phyloP scores from a whole-genome alignment of 1,139 yeast genomes.

The Tardiomyces blankii region DNA sequence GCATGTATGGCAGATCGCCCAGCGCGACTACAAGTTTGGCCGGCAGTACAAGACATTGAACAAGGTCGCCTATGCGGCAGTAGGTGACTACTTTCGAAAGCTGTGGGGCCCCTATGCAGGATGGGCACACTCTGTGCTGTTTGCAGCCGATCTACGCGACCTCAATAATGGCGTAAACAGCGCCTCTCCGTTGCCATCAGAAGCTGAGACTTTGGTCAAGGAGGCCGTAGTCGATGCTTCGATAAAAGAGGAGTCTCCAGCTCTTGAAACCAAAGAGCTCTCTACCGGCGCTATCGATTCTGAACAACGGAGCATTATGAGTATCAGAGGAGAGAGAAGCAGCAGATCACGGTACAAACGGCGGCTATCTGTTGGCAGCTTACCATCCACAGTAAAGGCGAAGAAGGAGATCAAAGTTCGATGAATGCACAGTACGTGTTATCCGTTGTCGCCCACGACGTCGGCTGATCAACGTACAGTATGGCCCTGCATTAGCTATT shows the following conservation, averaged over 20 bases:
- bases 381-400: not conserved
- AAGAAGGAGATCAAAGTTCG: not conserved
- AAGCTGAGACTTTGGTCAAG: not conserved
- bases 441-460: too few species aligned
- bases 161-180: slow-evolving; percentile 39
- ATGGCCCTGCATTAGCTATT: too few species aligned
- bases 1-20: slow-evolving; percentile 89
- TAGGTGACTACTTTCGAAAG: slow-evolving; percentile 48
- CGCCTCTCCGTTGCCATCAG: not conserved
- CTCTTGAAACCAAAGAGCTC: too few species aligned
- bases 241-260: too few species aligned
- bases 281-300: too few species aligned
- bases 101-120: slow-evolving; percentile 92
- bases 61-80: slow-evolving; percentile 48
- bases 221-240: not conserved
- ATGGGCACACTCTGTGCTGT: slow-evolving; percentile 93
- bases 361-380: not conserved
- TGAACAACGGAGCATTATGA: too few species aligned
- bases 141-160: slow-evolving; percentile 69
- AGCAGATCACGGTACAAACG: not conserved
- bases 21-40: slow-evolving; percentile 60
- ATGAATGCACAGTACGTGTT: not conserved
- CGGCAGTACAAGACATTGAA: slow-evolving; percentile 35
- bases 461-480: too few species aligned
- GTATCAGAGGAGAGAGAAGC: too few species aligned